Evolutionary conservation across 2,329 filamentous ascomycete species (phyloP), one percentile per base, ranked within the genome.

Genomic region (Alternaria arborescens): DNA sequence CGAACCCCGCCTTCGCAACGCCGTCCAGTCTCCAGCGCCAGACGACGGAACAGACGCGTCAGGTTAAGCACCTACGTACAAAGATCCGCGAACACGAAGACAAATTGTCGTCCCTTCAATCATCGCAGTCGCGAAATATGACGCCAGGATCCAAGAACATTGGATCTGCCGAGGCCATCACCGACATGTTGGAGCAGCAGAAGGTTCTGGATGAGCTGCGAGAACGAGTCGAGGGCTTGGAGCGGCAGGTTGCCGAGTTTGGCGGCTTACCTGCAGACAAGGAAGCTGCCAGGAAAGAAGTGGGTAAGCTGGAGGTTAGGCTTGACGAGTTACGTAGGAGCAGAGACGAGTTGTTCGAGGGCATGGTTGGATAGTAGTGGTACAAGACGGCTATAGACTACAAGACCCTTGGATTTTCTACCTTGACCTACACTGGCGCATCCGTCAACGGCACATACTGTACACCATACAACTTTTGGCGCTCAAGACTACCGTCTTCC

Each of bases 401-500:
- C 46, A 8, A 30, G 36, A 24, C 46, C 46, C 20, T 50, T 50
- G 12, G 46, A 26, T 30, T 44, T 44, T 28, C 36, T 60, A 34
- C 38, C 11, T 40, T 20, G 18, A 10, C 10, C 48, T 63, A 63
- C 22, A 18, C 43, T 16, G 89, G 89, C 22, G 89, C 85, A 80
- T 93, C 89, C 5, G 90, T 92, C 78, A 94, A 79, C 4, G 90
- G 90, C 60, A 94, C 91, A 81, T 94, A 94, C 66, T 87, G 82
- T 42, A 94, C 91, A 0, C 88, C 89, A 76, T 89, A 91, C 64
- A 89, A 70, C 78, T 83, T 88, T 78, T 71, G 70, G 55, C 64
- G 70, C 43, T 71, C 84, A 3, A 94, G 80, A 3, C 79, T 80
- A 2, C 91, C 91, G 5, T 88, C 78, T 36, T 78, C 82, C 69